Evolutionary conservation across 495 filamentous ascomycete species (phyloP).

Genomic region (Chaetomium fimeti): DNA sequence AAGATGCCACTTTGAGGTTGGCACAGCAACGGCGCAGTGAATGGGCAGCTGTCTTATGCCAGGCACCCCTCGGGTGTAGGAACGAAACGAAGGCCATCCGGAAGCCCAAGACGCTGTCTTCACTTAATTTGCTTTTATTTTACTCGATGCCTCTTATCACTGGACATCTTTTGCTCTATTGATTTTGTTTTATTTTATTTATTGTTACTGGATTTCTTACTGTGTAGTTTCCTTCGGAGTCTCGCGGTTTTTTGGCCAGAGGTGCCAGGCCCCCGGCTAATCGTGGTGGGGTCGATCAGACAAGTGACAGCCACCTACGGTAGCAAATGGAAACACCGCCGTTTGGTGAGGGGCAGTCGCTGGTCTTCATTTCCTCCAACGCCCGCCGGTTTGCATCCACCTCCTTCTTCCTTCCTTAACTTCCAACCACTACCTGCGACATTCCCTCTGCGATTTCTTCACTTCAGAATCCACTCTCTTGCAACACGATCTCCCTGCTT

Average conservation of each 20-base stretch:
- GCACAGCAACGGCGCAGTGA: conserved; percentile 25
- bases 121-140: no score
- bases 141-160: no score
- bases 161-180: no score
- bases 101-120: no score
- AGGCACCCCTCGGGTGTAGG: no score
- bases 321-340: conserved; percentile 34
- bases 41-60: no score
- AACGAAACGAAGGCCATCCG: no score
- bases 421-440: conserved; percentile 21
- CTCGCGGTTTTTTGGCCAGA: no score
- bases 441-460: conserved; percentile 20
- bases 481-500: conserved; percentile 21
- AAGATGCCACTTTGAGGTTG: conserved; percentile 21
- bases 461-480: conserved; percentile 16
- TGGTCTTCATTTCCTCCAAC: conserved; percentile 32
- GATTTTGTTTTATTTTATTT: no score
- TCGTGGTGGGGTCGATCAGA: conserved; percentile 31
- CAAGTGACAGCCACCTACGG: conserved; percentile 32
- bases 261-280: conserved; percentile 17
- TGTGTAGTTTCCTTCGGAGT: no score
- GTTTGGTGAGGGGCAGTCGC: conserved; percentile 35
- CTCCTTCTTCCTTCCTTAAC: conserved; percentile 21
- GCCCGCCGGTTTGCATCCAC: conserved; percentile 27
- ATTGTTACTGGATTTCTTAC: no score